Percentiles rank a stretch among this genome's conserved stretches.
Evolutionary conservation across 805 yeast genomes (phyloP).

Genomic region (Candida taoyuanica): DNA sequence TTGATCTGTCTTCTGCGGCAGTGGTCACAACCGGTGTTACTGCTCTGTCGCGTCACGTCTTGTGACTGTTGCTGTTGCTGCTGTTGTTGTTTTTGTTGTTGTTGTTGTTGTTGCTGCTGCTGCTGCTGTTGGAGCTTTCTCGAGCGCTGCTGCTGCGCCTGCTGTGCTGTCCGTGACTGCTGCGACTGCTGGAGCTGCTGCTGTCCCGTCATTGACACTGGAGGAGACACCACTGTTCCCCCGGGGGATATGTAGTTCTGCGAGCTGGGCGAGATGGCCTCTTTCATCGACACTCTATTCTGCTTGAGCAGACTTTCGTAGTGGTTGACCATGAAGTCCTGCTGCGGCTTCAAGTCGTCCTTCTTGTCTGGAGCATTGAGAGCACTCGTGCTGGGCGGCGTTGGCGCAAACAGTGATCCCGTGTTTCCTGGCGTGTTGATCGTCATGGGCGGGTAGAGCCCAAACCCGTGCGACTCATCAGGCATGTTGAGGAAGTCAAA

Average conservation of each 20-base stretch:
- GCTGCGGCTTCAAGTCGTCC: constrained; percentile 4
- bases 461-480: constrained; percentile 16
- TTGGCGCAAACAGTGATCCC: constrained; percentile 15
- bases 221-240: constrained; percentile 9
- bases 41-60: not conserved
- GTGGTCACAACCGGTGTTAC: constrained; percentile 41
- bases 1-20: constrained; percentile 77
- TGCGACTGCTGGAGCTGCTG: constrained; percentile 1
- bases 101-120: constrained; percentile 4
- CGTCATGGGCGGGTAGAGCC: constrained; percentile 2
- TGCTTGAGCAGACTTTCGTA: constrained; percentile 24
- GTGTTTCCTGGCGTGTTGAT: constrained; percentile 13
- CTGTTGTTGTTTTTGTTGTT: not conserved
- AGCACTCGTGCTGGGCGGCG: constrained; percentile 8
- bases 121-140: not conserved
- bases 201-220: constrained; percentile 1
- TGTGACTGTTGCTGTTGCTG: constrained; percentile 1
- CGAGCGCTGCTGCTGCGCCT: constrained; percentile 4
- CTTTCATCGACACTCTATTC: constrained; percentile 23
- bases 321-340: constrained; percentile 21
- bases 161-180: not conserved
- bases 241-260: constrained; percentile 16
- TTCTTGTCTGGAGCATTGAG: not conserved
- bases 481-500: constrained; percentile 25
- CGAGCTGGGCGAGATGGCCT: constrained; percentile 18